These are phyloP conservation scores for Rosa persica DNA, from an alignment of 306 rosid genomes.

Conservation along the genomic window DNA sequence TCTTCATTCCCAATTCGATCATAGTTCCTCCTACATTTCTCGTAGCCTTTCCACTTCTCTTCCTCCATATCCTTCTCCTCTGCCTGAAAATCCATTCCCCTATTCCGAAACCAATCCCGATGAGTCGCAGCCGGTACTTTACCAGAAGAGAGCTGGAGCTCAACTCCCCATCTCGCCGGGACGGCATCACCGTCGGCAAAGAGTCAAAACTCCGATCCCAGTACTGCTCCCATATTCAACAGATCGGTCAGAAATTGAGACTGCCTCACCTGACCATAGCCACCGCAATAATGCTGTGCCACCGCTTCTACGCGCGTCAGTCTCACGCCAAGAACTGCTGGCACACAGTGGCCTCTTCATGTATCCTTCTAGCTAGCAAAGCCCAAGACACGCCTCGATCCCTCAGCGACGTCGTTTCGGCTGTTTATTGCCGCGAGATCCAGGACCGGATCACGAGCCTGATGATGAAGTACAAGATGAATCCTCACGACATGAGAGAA, in stretches of 20 bases:
- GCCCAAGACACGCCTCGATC: neutral
- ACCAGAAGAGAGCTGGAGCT: neutral
- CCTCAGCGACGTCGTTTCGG: neutral
- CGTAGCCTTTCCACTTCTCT: neutral
- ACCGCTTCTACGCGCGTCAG: constrained; percentile 8
- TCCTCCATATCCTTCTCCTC: neutral
- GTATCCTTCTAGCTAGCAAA: neutral
- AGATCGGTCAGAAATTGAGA: neutral
- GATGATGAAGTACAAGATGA: neutral
- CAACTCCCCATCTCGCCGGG: neutral
- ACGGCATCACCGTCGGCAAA: neutral
- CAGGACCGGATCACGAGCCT: neutral
- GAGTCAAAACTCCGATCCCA: neutral
- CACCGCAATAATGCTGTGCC: neutral
- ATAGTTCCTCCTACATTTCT: neutral
- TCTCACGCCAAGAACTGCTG: constrained; percentile 6
- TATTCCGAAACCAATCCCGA: neutral
- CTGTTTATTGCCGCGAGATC: neutral
- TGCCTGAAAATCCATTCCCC: neutral
- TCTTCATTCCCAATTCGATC: neutral
- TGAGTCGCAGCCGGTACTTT: neutral
- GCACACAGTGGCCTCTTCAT: neutral
- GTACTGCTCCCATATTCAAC: neutral
- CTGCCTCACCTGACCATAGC: neutral
- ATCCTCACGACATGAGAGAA: neutral